phyloP scores from a whole-genome alignment of 2,329 filamentous ascomycete genomes.

The Fusarium liriodendri region DNA sequence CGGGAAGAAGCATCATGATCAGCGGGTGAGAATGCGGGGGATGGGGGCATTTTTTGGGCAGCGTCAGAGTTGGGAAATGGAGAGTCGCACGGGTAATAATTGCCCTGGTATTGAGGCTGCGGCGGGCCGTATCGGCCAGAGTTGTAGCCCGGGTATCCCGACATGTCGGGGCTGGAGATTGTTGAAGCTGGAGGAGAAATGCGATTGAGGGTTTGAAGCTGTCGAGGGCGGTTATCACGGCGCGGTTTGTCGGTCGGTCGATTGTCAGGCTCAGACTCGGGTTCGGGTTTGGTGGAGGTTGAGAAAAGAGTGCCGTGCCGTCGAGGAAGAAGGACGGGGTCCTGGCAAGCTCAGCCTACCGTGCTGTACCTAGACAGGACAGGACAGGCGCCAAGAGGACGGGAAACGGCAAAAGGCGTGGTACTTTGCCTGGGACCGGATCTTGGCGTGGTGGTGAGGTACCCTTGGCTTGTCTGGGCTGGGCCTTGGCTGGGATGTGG shows the following conservation, averaged over 20 bases:
- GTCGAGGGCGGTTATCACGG: neutral
- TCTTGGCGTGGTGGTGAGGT: constrained; percentile 24
- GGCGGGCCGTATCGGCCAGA: constrained; percentile 57
- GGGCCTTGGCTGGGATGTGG: neutral
- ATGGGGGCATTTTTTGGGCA: constrained; percentile 7
- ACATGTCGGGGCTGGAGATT: constrained; percentile 58
- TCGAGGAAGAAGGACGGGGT: constrained; percentile 16
- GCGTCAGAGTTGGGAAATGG: constrained; percentile 25
- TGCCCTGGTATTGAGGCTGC: constrained; percentile 52
- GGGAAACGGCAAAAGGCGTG: constrained; percentile 21
- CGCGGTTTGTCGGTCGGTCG: neutral
- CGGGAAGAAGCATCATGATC: constrained; percentile 17
- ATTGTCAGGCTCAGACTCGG: constrained; percentile 16
- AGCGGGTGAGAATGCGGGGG: constrained; percentile 24
- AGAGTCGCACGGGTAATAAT: constrained; percentile 63
- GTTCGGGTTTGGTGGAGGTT: constrained; percentile 19
- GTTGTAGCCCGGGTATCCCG: constrained; percentile 70
- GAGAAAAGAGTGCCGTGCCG: neutral
- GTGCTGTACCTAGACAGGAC: constrained; percentile 18
- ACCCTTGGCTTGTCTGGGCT: neutral
- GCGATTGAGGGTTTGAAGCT: neutral
- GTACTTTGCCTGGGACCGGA: constrained; percentile 19
- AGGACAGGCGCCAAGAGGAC: constrained; percentile 33
- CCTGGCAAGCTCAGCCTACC: neutral
- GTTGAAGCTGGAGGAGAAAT: neutral